Base-by-base conservation (phyloP, 129 eudicot genomes). In the Dittrichia graveolens region DNA sequence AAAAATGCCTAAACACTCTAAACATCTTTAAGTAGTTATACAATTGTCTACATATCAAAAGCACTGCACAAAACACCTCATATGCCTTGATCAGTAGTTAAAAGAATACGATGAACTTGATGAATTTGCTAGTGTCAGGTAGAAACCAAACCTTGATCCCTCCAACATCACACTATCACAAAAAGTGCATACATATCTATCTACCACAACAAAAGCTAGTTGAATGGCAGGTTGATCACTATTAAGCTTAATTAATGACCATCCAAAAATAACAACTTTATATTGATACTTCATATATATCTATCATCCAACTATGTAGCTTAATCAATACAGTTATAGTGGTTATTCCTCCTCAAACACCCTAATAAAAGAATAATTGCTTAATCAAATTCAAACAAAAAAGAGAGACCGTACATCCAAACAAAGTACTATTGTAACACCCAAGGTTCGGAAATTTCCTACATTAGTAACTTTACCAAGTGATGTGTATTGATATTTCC, bases 361-460 rank as follows among this genome's bases (percentile, higher is more conserved):
- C 19, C 8, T 4, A 57, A 65, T 53, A 53, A 54, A 71, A 15
- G 6, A 52, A 63, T 13, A 5, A 75, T 43, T 40, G 45, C 61
- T 69, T 31, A 75, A 68, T 38, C 49, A 39, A 59, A 53, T 47
- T 53, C 42, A 63, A 75, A 52, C 42, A 41, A 67, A 68, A 52
- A 16, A 47, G 34, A n/a, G n/a, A 65, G 71, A 71, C 55, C 65
- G 44, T 71, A 50, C 58, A 49, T 69, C 42, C 35, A 81, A 53
- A 44, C 60, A 60, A 38, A 55, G 58, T 4, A 67, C 46, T n/a
- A n/a, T n/a, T n/a, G n/a, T n/a, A n/a, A n/a, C n/a, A n/a, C n/a
- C n/a, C n/a, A n/a, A n/a, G n/a, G n/a, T n/a, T n/a, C n/a, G n/a
- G n/a, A n/a, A n/a, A n/a, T n/a, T n/a, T n/a, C n/a, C n/a, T n/a